phyloP scores from a whole-genome alignment of 202 grass and related monocot genomes.

The Saccharum hybrid region DNA sequence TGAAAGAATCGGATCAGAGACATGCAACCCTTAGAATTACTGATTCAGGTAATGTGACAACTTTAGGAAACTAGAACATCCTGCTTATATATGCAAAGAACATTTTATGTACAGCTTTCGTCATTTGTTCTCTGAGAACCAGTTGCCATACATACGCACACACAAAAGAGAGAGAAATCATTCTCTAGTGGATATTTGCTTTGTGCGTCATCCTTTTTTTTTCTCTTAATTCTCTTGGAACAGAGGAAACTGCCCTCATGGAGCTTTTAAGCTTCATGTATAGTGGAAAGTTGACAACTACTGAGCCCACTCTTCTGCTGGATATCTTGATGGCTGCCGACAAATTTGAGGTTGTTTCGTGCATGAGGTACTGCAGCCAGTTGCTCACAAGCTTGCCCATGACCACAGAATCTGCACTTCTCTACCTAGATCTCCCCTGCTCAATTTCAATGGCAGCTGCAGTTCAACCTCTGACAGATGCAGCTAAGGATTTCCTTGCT shows the following conservation, averaged over 20 bases:
- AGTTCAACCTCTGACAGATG: slow-evolving; percentile 72
- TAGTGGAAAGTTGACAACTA: slow-evolving; percentile 78
- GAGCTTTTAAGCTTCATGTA: slow-evolving; percentile 92
- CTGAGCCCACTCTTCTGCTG: slow-evolving; percentile 64
- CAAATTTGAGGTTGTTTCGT: slow-evolving; percentile 94
- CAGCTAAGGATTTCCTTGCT: slow-evolving; percentile 83
- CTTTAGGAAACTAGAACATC: slow-evolving; percentile 3
- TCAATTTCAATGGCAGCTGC: slow-evolving; percentile 73
- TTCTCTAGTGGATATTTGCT: slow-evolving; percentile 5
- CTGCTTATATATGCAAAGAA: slow-evolving; percentile 12
- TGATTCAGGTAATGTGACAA: slow-evolving; percentile 73
- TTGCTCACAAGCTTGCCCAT: slow-evolving; percentile 82
- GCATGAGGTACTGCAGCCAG: slow-evolving; percentile 91
- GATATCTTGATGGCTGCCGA: slow-evolving; percentile 91
- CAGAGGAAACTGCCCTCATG: slow-evolving; percentile 92
- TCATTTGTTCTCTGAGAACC: background rate
- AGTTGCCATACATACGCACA: background rate
- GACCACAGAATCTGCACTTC: slow-evolving; percentile 87
- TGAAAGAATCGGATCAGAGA: slow-evolving; percentile 96
- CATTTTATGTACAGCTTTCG: background rate
- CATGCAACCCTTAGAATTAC: slow-evolving; percentile 91
- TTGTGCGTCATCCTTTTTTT: slow-evolving; percentile 1
- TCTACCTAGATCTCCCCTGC: slow-evolving; percentile 82
- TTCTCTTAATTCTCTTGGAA: slow-evolving; percentile 35
- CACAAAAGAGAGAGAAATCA: background rate